Conservation (phyloP, 495 filamentous ascomycete species). For the Hypoxylon fuscum region DNA sequence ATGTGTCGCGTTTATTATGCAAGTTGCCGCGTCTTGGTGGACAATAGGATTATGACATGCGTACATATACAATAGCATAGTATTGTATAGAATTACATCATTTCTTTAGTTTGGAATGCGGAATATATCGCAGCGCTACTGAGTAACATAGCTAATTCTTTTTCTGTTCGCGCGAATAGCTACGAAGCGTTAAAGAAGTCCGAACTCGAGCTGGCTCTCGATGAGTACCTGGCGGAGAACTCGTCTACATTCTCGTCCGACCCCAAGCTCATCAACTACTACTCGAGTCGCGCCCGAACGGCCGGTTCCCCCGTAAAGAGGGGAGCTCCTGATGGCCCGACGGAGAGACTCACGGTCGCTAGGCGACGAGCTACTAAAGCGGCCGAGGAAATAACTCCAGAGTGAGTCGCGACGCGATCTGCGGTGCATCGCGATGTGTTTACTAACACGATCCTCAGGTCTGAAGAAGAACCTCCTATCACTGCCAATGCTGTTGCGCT, state of each 20-base stretch:
- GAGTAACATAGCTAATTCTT: conserved; percentile 41
- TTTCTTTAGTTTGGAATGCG: conserved; percentile 29
- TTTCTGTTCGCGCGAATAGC: conserved; percentile 56
- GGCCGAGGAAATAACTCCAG: conserved; percentile 53
- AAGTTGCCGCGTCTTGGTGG: conserved; percentile 4
- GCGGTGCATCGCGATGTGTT: conserved; percentile 3
- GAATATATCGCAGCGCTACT: conserved; percentile 5
- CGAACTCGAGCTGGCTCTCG: conserved; percentile 81
- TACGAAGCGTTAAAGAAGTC: conserved; percentile 76
- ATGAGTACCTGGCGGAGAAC: conserved; percentile 77
- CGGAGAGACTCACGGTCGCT: conserved; percentile 49
- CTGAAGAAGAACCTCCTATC: conserved; percentile 44
- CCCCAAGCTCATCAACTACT: conserved; percentile 76
- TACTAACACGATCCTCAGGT: conserved; percentile 38
- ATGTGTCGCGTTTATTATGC: conserved; percentile 6
- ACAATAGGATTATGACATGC: not conserved
- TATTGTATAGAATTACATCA: conserved; percentile 34
- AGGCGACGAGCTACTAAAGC: conserved; percentile 58
- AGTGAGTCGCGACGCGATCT: conserved; percentile 49
- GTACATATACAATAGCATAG: not conserved
- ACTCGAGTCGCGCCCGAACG: conserved; percentile 66
- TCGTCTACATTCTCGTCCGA: conserved; percentile 67
- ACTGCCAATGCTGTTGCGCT: conserved; percentile 57
- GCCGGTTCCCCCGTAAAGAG: conserved; percentile 80
- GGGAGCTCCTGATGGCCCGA: conserved; percentile 55